Conservation (phyloP, 2,329 filamentous ascomycete species). For the Penicillium sp. region DNA sequence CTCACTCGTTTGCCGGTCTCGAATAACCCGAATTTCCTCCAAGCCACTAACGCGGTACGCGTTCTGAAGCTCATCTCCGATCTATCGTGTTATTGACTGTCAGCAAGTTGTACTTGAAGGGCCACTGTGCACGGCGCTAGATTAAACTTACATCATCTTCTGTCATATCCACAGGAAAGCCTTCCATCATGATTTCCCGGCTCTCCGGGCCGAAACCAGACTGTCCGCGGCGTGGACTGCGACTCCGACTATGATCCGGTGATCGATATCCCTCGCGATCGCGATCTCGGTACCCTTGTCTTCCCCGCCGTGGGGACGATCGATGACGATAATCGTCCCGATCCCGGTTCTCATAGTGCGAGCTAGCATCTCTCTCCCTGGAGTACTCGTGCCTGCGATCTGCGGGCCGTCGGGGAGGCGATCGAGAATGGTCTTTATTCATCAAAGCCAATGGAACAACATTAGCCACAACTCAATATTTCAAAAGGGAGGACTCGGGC, state of each 20-base stretch:
- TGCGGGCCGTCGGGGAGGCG: constrained; percentile 39
- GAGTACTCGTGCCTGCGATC: constrained; percentile 41
- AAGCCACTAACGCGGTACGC: constrained; percentile 54
- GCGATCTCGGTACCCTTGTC: constrained; percentile 44
- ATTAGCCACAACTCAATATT: constrained; percentile 41
- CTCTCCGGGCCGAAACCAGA: constrained; percentile 46
- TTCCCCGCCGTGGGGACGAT: constrained; percentile 40
- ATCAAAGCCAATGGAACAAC: constrained; percentile 13
- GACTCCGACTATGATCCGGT: constrained; percentile 39
- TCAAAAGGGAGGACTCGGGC: constrained; percentile 13
- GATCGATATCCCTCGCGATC: constrained; percentile 51
- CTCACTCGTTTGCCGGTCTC: constrained; percentile 60
- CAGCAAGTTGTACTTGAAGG: constrained; percentile 34
- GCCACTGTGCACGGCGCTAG: not conserved
- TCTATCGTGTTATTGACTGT: constrained; percentile 46
- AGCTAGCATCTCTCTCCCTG: constrained; percentile 33
- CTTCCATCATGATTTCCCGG: constrained; percentile 54
- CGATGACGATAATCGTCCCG: constrained; percentile 39
- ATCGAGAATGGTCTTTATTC: constrained; percentile 40
- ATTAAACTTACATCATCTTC: constrained; percentile 53
- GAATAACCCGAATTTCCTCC: constrained; percentile 60
- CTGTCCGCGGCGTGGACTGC: constrained; percentile 40
- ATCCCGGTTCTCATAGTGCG: constrained; percentile 35
- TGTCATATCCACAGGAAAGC: constrained; percentile 50
- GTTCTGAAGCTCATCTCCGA: constrained; percentile 56